These are phyloP conservation scores for Capsella rubella DNA, from an alignment of 441 rosid genomes.

Conservation along the genomic window DNA sequence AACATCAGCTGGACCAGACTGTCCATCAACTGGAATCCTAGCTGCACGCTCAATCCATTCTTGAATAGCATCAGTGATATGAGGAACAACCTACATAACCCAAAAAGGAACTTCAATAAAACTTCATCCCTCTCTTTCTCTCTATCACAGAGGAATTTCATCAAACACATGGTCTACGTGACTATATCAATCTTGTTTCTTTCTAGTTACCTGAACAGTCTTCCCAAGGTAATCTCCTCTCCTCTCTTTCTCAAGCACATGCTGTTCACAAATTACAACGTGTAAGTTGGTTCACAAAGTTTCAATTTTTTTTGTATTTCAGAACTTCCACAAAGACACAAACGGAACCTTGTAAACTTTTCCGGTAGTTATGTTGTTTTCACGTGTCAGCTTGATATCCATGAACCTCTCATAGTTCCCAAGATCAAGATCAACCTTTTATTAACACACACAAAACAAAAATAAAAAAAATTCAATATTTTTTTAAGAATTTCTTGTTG, in stretches of 20 bases:
- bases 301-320: not conserved
- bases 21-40: slow-evolving; percentile 79
- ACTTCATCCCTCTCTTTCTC: not conserved
- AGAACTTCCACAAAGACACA: slow-evolving; percentile 32
- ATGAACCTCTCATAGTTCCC: slow-evolving; percentile 98
- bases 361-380: slow-evolving; percentile 91
- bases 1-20: slow-evolving; percentile 37
- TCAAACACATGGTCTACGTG: slow-evolving; percentile 5
- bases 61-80: slow-evolving; percentile 95
- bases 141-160: not conserved
- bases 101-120: not conserved
- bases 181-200: not conserved
- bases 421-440: slow-evolving; percentile 97
- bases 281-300: not conserved
- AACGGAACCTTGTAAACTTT: slow-evolving; percentile 76
- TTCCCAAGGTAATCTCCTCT: slow-evolving; percentile 95
- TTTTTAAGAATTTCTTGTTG: not conserved
- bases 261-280: slow-evolving; percentile 50
- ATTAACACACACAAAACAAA: not conserved
- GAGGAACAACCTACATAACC: slow-evolving; percentile 83
- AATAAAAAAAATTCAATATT: not conserved
- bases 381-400: slow-evolving; percentile 79
- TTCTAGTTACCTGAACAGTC: slow-evolving; percentile 79
- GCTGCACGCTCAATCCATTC: slow-evolving; percentile 94
- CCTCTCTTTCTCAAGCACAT: slow-evolving; percentile 90